Base-by-base conservation (phyloP, 352 stramenopile genomes). In the Hyaloperonospora arabidopsidis region DNA sequence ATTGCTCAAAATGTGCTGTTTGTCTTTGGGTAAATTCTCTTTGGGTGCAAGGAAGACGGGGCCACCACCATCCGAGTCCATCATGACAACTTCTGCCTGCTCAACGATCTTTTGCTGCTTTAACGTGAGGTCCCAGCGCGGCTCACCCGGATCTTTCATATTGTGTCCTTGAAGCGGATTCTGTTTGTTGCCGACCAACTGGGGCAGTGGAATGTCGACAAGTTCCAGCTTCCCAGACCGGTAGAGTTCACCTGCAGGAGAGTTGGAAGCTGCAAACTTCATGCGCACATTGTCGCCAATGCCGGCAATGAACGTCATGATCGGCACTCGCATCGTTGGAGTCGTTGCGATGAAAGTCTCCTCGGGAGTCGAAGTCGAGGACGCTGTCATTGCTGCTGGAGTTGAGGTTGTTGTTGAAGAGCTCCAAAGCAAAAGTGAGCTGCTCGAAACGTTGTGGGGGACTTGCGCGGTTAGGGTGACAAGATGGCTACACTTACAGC, bases 51-150 rank as follows among this genome's bases (percentile, higher is more conserved):
- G 60, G 19, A 87, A 61, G 19, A 87, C 38, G 10, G 65, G 57
- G 22, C 70, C 65, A 1, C 67, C 65, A 2, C 49, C 68, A 35
- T 84, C 59, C n/a, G 76, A 69, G 43, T 89, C 62, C 45, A 62
- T 68, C 32, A 63, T 54, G 8, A 78, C 53, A 29, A 75, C 45
- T 17, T 64, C 57, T 23, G 70, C 65, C 22, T 70, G 47, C 19
- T 62, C 49, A 0, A 79, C 13, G 6, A 67, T 44, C 43, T 40
- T 43, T 45, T 70, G 50, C 44, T 78, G 63, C 17, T 71, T 59
- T 1, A 21, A 5, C 6, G 59, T 61, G 7, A 78, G 49, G 13
- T 66, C 47, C 69, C 69, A 78, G 34, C 15, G 51, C 3, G 57
- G 65, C 19, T 39, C 25, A 6, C 29, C 49, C 8, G 47, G 21